Conservation (phyloP, 495 filamentous ascomycete genomes). For the Xylaria sp. region DNA sequence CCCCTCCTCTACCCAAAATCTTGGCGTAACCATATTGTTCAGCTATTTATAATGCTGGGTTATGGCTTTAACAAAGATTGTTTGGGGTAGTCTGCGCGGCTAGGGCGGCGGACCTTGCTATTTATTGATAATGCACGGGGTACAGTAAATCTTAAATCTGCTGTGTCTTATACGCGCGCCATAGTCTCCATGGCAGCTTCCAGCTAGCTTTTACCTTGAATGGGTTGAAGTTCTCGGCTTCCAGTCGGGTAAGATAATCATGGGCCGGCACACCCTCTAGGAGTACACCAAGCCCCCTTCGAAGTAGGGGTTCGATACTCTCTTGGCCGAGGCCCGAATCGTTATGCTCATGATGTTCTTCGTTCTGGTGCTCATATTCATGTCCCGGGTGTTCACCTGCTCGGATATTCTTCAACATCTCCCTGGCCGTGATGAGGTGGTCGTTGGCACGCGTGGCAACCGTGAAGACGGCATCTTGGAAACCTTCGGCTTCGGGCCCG, state of each 20-base stretch:
- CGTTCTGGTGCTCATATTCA: slow-evolving; percentile 83
- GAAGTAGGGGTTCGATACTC: slow-evolving; percentile 56
- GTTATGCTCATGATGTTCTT: slow-evolving; percentile 76
- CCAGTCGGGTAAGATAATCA: slow-evolving; percentile 78
- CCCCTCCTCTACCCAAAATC: not conserved
- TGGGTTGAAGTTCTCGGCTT: slow-evolving; percentile 82
- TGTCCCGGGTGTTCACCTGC: slow-evolving; percentile 77
- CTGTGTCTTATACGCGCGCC: slow-evolving; percentile 68
- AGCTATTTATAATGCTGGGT: not conserved
- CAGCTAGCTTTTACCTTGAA: slow-evolving; percentile 75
- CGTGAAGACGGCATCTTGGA: slow-evolving; percentile 87
- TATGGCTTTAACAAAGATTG: not conserved
- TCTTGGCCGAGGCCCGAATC: slow-evolving; percentile 35
- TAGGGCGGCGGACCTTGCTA: not conserved
- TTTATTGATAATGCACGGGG: not conserved
- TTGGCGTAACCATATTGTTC: not conserved
- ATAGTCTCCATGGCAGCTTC: slow-evolving; percentile 88
- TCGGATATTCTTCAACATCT: slow-evolving; percentile 83
- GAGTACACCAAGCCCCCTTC: slow-evolving; percentile 75
- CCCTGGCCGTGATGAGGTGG: slow-evolving; percentile 90
- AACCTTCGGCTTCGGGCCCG: slow-evolving; percentile 76
- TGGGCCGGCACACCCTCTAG: slow-evolving; percentile 79
- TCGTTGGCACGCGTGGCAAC: slow-evolving; percentile 94
- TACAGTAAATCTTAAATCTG: slow-evolving; percentile 50
- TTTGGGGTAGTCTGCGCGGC: not conserved